Percentiles rank a stretch among this genome's conserved stretches.
These are phyloP conservation scores for Colletotrichum zoysiae DNA, from an alignment of 2,329 filamentous ascomycete species.

Conservation along the genomic window DNA sequence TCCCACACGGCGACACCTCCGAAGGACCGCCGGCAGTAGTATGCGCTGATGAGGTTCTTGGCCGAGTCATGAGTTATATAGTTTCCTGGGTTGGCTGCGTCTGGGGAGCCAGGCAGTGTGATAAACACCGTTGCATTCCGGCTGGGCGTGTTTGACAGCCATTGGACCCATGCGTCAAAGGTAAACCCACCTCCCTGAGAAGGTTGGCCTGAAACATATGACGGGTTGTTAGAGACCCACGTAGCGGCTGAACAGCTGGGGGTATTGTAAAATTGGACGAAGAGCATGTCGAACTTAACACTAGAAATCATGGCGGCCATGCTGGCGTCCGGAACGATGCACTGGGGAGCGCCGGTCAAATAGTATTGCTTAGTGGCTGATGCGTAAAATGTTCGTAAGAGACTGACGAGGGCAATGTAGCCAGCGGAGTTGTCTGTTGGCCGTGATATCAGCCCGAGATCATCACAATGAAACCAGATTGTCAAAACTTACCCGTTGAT, in stretches of 20 bases:
- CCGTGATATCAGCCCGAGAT: background rate
- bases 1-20: constrained; percentile 51
- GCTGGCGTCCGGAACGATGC: constrained; percentile 52
- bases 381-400: constrained; percentile 46
- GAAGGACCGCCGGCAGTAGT: constrained; percentile 46
- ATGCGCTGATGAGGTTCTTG: constrained; percentile 45
- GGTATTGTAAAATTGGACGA: constrained; percentile 64
- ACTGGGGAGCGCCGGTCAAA: constrained; percentile 62
- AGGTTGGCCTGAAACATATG: constrained; percentile 45
- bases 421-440: constrained; percentile 47
- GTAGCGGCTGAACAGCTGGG: constrained; percentile 52
- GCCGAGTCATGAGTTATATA: constrained; percentile 46
- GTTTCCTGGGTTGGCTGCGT: constrained; percentile 43
- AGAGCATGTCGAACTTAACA: constrained; percentile 57
- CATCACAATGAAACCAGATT: too few species aligned
- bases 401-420: constrained; percentile 48
- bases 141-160: constrained; percentile 46
- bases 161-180: constrained; percentile 48
- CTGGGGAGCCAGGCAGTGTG: constrained; percentile 47
- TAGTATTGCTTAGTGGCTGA: constrained; percentile 50
- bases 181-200: constrained; percentile 46
- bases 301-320: constrained; percentile 58
- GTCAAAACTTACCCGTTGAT: constrained; percentile 38
- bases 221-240: constrained; percentile 44
- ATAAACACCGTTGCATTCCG: constrained; percentile 48